A percentile compares a stretch with the other conserved stretches of the same genome.
phyloP scores from a whole-genome alignment of 2,329 filamentous ascomycete species.

The Penicillium griseofulvum region DNA sequence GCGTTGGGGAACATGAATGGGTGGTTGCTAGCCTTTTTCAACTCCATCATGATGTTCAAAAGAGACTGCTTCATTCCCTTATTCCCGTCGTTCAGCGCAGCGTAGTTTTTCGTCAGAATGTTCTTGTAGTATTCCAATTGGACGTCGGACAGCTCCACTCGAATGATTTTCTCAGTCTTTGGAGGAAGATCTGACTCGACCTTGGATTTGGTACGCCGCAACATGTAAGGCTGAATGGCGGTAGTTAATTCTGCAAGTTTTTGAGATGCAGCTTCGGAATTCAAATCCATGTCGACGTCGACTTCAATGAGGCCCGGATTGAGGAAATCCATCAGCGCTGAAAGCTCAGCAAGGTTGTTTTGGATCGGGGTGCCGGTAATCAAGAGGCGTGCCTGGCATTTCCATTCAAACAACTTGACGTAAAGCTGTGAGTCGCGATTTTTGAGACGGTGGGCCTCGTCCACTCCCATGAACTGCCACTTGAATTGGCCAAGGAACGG shows the following conservation, averaged over 20 bases:
- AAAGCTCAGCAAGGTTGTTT: slow-evolving; percentile 90
- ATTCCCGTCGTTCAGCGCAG: slow-evolving; percentile 84
- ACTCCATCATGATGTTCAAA: slow-evolving; percentile 98
- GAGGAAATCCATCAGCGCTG: slow-evolving; percentile 90
- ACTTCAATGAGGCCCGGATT: slow-evolving; percentile 93
- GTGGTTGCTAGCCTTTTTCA: slow-evolving; percentile 99
- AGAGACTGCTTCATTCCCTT: slow-evolving; percentile 92
- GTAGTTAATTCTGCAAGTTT: slow-evolving; percentile 84
- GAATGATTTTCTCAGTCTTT: slow-evolving; percentile 98
- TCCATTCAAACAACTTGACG: slow-evolving; percentile 77
- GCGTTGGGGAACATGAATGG: slow-evolving; percentile 96
- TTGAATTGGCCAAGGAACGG: slow-evolving; percentile 84
- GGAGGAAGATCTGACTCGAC: slow-evolving; percentile 95
- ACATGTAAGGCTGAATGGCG: slow-evolving; percentile 88
- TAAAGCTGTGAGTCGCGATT: slow-evolving; percentile 95
- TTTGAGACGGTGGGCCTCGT: slow-evolving; percentile 95
- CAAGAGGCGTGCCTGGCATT: slow-evolving; percentile 80
- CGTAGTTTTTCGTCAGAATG: slow-evolving; percentile 93
- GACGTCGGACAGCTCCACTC: slow-evolving; percentile 92
- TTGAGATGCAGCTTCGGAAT: slow-evolving; percentile 74
- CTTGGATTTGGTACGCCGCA: slow-evolving; percentile 93
- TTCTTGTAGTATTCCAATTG: slow-evolving; percentile 99
- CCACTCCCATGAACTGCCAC: slow-evolving; percentile 95
- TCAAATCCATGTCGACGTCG: slow-evolving; percentile 86
- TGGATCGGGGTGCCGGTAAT: slow-evolving; percentile 98